phyloP scores from a whole-genome alignment of 768 basidiomycete genomes.

The Boletus patriciae region DNA sequence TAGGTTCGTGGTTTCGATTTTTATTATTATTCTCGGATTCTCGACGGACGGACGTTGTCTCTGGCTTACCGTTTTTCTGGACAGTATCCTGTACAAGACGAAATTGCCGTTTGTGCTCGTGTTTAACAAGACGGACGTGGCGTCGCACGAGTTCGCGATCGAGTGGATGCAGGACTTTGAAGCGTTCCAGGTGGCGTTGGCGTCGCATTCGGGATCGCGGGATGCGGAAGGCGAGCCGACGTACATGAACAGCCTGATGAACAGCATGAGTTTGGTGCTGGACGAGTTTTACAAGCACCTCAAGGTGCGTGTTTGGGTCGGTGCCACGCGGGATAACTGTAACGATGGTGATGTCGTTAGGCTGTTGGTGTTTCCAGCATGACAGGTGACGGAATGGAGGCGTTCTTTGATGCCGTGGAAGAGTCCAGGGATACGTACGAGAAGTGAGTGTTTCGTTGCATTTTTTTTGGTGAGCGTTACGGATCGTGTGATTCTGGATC shows the following conservation, averaged over 20 bases:
- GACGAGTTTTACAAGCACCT: constrained; percentile 98
- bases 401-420: constrained; percentile 91
- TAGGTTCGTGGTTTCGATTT: constrained; percentile 50
- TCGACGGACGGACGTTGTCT: neutral
- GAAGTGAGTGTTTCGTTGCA: constrained; percentile 51
- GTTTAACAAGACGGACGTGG: constrained; percentile 97
- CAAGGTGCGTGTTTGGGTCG: constrained; percentile 52
- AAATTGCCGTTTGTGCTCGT: constrained; percentile 96
- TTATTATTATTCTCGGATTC: neutral
- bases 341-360: constrained; percentile 39
- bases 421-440: constrained; percentile 86
- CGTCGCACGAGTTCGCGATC: constrained; percentile 85
- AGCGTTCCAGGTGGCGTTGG: constrained; percentile 85
- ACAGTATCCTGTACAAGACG: constrained; percentile 95
- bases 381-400: constrained; percentile 91
- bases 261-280: constrained; percentile 95
- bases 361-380: constrained; percentile 94
- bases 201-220: constrained; percentile 61
- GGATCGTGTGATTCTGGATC: constrained; percentile 8
- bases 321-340: neutral
- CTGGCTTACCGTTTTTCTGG: neutral
- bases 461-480: neutral
- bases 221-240: constrained; percentile 89
- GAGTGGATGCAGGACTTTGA: constrained; percentile 99
- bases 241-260: constrained; percentile 99